phyloP scores from a whole-genome alignment of 352 stramenopile species.

The Thalassiosira livingstoniorum region DNA sequence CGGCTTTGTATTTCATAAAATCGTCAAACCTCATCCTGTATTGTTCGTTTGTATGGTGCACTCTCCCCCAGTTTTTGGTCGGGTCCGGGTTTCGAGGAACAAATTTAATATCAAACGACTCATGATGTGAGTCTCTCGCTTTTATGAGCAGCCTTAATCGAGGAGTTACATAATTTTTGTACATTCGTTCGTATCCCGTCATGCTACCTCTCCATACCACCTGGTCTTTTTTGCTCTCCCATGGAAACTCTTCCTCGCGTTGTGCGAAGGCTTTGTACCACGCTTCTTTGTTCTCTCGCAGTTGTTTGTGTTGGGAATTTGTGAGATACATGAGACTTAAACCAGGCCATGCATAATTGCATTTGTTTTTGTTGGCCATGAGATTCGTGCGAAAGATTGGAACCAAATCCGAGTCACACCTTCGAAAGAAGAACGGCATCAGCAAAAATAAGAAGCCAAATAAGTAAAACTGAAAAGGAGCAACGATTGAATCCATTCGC shows the following conservation, averaged over 20 bases:
- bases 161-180: conserved; percentile 29
- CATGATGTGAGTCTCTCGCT: conserved; percentile 7
- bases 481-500: neutral
- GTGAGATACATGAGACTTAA: conserved; percentile 40
- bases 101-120: conserved; percentile 49
- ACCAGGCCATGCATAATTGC: conserved; percentile 38
- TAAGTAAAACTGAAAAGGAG: conserved; percentile 11
- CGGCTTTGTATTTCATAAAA: conserved; percentile 52
- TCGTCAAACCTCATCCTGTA: conserved; percentile 38
- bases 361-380: conserved; percentile 21
- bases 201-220: conserved; percentile 47
- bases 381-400: conserved; percentile 49
- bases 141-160: conserved; percentile 31
- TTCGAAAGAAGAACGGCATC: conserved; percentile 20
- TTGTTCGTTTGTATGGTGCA: conserved; percentile 18
- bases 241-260: conserved; percentile 46
- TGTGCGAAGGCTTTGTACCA: conserved; percentile 37
- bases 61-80: neutral
- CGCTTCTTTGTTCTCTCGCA: conserved; percentile 14
- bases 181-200: conserved; percentile 37
- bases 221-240: conserved; percentile 43
- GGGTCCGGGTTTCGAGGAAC: neutral
- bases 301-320: conserved; percentile 16
- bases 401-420: conserved; percentile 44
- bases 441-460: neutral